Percentiles rank a stretch among this genome's conserved stretches.
Evolutionary conservation across 2,329 filamentous ascomycete genomes (phyloP).

Genomic region (Stachybotrys elegans): DNA sequence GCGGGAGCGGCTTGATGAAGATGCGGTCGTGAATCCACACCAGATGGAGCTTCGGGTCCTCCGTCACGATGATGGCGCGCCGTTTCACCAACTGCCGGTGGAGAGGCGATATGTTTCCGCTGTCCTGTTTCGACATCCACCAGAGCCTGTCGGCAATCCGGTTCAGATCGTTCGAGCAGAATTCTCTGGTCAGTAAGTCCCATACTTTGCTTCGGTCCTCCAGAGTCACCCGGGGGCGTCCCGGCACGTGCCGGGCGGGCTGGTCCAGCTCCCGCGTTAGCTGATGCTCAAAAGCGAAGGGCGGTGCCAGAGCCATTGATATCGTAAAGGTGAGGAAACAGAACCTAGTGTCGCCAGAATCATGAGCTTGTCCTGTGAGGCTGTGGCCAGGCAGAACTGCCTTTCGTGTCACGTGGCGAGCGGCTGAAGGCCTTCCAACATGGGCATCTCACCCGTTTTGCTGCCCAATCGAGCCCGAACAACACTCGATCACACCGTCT

Average conservation of each 20-base stretch:
- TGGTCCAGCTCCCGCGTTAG: slow-evolving; percentile 3
- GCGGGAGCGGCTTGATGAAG: slow-evolving; percentile 37
- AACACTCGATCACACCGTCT: background rate
- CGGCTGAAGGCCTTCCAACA: too few species aligned
- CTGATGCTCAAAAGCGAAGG: slow-evolving; percentile 4
- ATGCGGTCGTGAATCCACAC: slow-evolving; percentile 34
- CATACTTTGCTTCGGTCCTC: background rate
- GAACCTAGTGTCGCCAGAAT: too few species aligned
- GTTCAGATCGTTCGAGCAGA: slow-evolving; percentile 7
- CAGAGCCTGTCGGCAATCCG: slow-evolving; percentile 9
- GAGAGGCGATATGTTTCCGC: slow-evolving; percentile 24
- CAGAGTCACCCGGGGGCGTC: slow-evolving; percentile 5
- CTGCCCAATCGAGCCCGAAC: too few species aligned
- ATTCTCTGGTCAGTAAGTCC: slow-evolving; percentile 3
- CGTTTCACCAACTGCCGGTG: slow-evolving; percentile 32
- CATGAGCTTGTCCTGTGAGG: too few species aligned
- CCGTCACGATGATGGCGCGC: slow-evolving; percentile 31
- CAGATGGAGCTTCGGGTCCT: slow-evolving; percentile 34
- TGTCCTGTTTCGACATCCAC: slow-evolving; percentile 15
- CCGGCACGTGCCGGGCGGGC: background rate
- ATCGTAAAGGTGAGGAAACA: too few species aligned
- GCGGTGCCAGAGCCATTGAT: too few species aligned
- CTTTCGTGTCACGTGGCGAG: too few species aligned
- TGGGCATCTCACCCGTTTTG: too few species aligned
- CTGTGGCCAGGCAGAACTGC: too few species aligned